A percentile compares a stretch with the other conserved stretches of the same genome.
Conservation (phyloP, 257 asterid species). For the Salvia hispanica region DNA sequence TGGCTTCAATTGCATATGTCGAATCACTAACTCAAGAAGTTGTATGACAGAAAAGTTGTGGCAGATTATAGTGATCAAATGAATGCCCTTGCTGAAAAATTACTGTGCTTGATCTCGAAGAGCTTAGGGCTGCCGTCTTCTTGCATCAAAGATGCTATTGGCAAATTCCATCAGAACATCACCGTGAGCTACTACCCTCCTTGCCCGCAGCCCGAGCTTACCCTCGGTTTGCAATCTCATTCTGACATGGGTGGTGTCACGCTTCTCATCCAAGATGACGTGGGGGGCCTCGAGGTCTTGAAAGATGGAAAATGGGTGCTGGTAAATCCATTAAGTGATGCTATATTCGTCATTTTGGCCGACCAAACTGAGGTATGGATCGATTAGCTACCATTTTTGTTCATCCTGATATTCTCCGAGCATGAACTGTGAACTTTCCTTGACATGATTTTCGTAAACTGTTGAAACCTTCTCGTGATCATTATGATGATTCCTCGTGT, state of each 20-base stretch:
- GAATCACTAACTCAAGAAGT: conserved; percentile 5
- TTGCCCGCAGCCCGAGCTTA: conserved; percentile 95
- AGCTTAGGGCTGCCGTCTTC: conserved; percentile 64
- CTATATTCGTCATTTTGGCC: conserved; percentile 75
- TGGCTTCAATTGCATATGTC: background rate
- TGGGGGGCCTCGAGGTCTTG: conserved; percentile 83
- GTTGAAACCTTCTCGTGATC: too few relatives aligned
- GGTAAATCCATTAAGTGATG: conserved; percentile 60
- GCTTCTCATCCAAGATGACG: conserved; percentile 90
- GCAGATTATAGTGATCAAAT: conserved; percentile 64
- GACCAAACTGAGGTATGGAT: conserved; percentile 89
- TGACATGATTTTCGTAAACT: conserved; percentile 2
- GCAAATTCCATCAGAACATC: conserved; percentile 84
- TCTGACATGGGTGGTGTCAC: conserved; percentile 86
- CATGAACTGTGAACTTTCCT: conserved; percentile 16
- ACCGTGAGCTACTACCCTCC: conserved; percentile 56
- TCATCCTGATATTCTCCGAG: conserved; percentile 17
- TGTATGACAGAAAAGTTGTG: conserved; percentile 39
- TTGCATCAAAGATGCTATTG: conserved; percentile 63
- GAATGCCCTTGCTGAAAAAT: conserved; percentile 60
- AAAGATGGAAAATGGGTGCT: conserved; percentile 82
- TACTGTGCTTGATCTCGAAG: conserved; percentile 64
- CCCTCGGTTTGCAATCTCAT: conserved; percentile 93
- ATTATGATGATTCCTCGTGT: too few relatives aligned
- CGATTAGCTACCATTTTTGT: background rate